Evolutionary conservation across 805 yeast species (phyloP).

Genomic region (Candida nanaspora): DNA sequence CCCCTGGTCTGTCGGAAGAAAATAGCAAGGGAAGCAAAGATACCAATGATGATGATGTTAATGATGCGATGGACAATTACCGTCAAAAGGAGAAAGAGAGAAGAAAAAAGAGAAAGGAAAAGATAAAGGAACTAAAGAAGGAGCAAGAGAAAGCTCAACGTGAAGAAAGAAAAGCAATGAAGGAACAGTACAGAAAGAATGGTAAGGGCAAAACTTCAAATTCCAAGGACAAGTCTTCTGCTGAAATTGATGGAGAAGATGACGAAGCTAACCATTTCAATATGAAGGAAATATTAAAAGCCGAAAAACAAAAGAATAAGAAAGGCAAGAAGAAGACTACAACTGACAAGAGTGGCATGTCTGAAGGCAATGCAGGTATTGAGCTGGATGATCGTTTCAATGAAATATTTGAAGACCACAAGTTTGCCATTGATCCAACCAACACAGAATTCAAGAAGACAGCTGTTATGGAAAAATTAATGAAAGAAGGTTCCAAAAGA

Average conservation of each 20-base stretch:
- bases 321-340: slow-evolving; percentile 43
- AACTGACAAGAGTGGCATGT: slow-evolving; percentile 33
- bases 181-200: slow-evolving; percentile 21
- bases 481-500: slow-evolving; percentile 67
- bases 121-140: slow-evolving; percentile 53
- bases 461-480: slow-evolving; percentile 72
- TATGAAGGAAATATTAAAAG: slow-evolving; percentile 69
- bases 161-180: slow-evolving; percentile 24
- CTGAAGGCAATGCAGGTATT: slow-evolving; percentile 62
- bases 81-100: slow-evolving; percentile 90
- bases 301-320: slow-evolving; percentile 54
- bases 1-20: slow-evolving; percentile 66
- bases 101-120: slow-evolving; percentile 75
- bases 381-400: slow-evolving; percentile 72
- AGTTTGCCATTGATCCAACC: slow-evolving; percentile 91
- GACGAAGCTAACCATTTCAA: slow-evolving; percentile 57
- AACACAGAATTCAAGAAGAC: slow-evolving; percentile 87
- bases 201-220: slow-evolving; percentile 18
- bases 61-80: slow-evolving; percentile 71
- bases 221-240: slow-evolving; percentile 37
- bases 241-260: slow-evolving; percentile 61
- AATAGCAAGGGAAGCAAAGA: slow-evolving; percentile 26
- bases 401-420: slow-evolving; percentile 77
- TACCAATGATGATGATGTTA: slow-evolving; percentile 63
- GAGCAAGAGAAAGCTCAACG: slow-evolving; percentile 45